Evolutionary conservation across 306 rosid genomes (phyloP), one percentile per base, ranked within the genome.

Genomic region (Lathyrus aphaca): DNA sequence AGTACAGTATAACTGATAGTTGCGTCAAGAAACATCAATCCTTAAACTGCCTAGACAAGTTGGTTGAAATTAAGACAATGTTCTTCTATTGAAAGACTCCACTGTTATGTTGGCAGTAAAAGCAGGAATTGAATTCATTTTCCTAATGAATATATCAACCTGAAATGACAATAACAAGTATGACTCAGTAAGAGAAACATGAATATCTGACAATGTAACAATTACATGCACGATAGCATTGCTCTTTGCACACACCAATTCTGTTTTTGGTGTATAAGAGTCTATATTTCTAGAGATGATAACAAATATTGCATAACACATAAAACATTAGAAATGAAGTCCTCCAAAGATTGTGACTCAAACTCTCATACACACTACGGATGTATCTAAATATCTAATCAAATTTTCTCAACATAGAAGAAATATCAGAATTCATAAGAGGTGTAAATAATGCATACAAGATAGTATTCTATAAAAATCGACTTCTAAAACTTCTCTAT

Each of bases 81-180:
- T 93, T 72, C 91, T 86, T 82, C 84, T 72, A 59, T 93, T 93
- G 88, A 92, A 92, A 42, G 98, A 90, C 80, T 93, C 98, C 86
- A 93, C 96, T 4, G 98, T 93, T 79, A 90, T 66, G 91, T 93
- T 93, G 70, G 98, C 97, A 69, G 98, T 85, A 88, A 86, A 90
- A 71, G 98, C 98, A 69, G 98, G 98, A 69, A 93, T 88, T 44
- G 98, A 93, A 80, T 85, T 90, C 89, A 93, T 66, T 87, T 88
- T 93, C 82, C 89, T 77, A 53, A 93, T 66, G 73, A 90, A 93
- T 79, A 93, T 88, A 83, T 93, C 96, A 69, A 86, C 93, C 98
- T 93, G 93, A 75, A 86, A 43, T 68, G 74, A 44, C 27, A 46
- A 59, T 59, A 17, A 49, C 37, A 46, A 56, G 71, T 49, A 74